A percentile compares a stretch with the other conserved stretches of the same genome.
Evolutionary conservation across 768 basidiomycete genomes (phyloP).

Genomic region (Boletus barrowsii): DNA sequence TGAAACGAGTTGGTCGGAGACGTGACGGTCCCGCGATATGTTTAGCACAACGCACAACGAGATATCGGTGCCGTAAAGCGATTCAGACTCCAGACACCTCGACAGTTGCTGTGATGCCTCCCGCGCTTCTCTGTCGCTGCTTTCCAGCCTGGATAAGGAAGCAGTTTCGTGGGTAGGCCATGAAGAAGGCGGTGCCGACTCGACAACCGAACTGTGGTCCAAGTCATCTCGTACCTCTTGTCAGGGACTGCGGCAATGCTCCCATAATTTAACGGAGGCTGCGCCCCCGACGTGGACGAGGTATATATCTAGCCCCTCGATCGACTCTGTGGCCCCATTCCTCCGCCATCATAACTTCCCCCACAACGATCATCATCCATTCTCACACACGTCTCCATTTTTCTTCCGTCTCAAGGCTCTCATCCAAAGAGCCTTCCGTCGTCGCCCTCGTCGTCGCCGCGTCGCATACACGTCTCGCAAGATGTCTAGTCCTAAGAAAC

Average conservation of each 20-base stretch:
- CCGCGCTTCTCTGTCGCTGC: neutral
- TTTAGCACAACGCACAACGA: too few species aligned
- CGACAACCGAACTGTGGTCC: conserved; percentile 8
- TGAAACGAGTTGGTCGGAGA: too few species aligned
- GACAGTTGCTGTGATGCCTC: neutral
- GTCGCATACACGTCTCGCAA: neutral
- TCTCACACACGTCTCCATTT: conserved; percentile 19
- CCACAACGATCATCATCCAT: conserved; percentile 11
- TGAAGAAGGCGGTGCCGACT: conserved; percentile 16
- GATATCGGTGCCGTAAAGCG: conserved; percentile 5
- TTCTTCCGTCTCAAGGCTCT: conserved; percentile 9
- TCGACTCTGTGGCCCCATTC: neutral
- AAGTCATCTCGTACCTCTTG: conserved; percentile 9
- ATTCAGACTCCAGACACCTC: conserved; percentile 19
- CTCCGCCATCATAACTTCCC: conserved; percentile 3
- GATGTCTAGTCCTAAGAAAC: conserved; percentile 24
- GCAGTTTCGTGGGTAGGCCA: conserved; percentile 11
- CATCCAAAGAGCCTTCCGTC: conserved; percentile 8
- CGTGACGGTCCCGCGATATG: too few species aligned
- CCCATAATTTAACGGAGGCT: conserved; percentile 22
- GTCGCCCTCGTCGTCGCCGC: conserved; percentile 11
- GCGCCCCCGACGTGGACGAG: conserved; percentile 21
- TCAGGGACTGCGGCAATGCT: conserved; percentile 27
- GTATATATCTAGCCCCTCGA: conserved; percentile 15
- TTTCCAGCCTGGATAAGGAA: conserved; percentile 14